Base-by-base conservation (phyloP, 805 yeast genomes). In the Candida ovalis region DNA sequence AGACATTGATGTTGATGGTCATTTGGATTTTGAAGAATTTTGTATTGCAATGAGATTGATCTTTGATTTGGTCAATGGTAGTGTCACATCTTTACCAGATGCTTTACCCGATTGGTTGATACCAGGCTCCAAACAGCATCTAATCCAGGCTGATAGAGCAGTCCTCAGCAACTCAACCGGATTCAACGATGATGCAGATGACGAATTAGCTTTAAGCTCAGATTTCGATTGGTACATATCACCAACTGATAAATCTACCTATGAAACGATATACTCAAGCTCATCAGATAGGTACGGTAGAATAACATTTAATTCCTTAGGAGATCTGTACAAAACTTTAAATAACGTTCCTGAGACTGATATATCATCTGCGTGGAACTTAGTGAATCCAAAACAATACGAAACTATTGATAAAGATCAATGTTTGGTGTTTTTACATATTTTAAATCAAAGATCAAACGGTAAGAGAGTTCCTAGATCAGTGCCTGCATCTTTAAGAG, bases 191-290 rank as follows among this genome's bases (percentile, higher is more conserved):
- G 81, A 80, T 46, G 86, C 76, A 23, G 89, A 84, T 43, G 92
- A 85, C 40, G 81, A 82, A 37, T 78, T 80, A 21, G 64, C 75
- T 27, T 68, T 81, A 44, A 74, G 82, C 40, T 76, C 81, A 35
- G 88, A 83, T 59, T 88, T 94, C 62, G 96, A 91, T 64, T 94
- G 99, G 99, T 94, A 94, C 69, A 90, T 94, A 55, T 82, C 96
- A 3, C 98, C 97, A 21, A 77, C 82, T 9, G 98, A 94, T 60
- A 81, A 83, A 61, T 57, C 80, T 2, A 78, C 85, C 15, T 94
- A 94, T 68, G 92, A 88, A 61, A 74, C 85, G 28, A 80, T 94
- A 30, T 87, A 90, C 63, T 73, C 82, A 35, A 76, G 85, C 24
- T 82, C 88, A 45, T 71, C 86, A 44, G 97, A 92, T 69, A 70